Conservation (phyloP, 129 eudicot genomes). For the Rutidosis leptorrhynchoides region DNA sequence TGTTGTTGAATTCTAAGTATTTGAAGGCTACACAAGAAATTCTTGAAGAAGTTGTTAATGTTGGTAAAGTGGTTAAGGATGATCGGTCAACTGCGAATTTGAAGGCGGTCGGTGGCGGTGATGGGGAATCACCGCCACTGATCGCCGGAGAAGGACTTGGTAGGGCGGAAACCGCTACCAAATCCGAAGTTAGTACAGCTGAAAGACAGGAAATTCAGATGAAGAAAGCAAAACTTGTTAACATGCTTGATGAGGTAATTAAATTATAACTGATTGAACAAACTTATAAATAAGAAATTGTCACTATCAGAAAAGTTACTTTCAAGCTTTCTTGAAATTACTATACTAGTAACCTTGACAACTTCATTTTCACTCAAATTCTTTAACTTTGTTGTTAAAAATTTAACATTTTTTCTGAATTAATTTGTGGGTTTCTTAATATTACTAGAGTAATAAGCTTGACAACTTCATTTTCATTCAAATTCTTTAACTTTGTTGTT, state of each 20-base stretch:
- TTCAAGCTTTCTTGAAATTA: conserved; percentile 26
- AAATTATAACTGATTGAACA: conserved; percentile 1
- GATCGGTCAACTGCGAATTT: conserved; percentile 21
- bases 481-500: no score
- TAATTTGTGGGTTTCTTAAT: no score
- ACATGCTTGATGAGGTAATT: conserved; percentile 82
- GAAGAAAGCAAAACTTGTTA: conserved; percentile 80
- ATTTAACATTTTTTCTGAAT: no score
- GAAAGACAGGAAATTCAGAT: conserved; percentile 80
- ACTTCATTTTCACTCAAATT: conserved; percentile 14
- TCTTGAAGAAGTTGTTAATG: conserved; percentile 82
- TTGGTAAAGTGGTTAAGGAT: conserved; percentile 53
- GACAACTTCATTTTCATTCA: conserved; percentile 9
- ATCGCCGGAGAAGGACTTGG: conserved; percentile 43
- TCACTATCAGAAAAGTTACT: conserved; percentile 38
- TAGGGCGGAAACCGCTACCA: conserved; percentile 34
- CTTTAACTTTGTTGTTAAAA: no score
- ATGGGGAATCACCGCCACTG: conserved; percentile 35
- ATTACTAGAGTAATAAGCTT: no score
- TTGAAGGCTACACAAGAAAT: conserved; percentile 85
- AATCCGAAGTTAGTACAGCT: conserved; percentile 58
- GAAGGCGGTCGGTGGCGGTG: conserved; percentile 29
- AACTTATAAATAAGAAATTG: conserved; percentile 7
- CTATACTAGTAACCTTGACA: conserved; percentile 11
- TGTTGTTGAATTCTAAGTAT: conserved; percentile 72